Conservation (phyloP, 176 grass and related monocot species). For the Miscanthus lutarioriparius region DNA sequence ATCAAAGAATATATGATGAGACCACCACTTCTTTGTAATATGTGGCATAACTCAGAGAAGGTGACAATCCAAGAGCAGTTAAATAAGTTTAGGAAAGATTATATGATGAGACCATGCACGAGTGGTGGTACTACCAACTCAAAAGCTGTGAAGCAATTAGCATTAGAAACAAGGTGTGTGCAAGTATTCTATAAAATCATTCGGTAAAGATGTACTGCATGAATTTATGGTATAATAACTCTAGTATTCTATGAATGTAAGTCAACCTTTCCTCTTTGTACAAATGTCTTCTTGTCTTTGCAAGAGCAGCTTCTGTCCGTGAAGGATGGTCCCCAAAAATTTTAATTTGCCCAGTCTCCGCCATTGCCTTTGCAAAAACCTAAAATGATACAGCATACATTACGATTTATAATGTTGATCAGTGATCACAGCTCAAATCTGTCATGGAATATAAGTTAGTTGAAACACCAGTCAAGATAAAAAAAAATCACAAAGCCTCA, state of each 20-base stretch:
- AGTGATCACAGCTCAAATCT: background rate
- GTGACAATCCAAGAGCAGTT: background rate
- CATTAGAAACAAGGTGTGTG: background rate
- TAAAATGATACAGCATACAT: constrained; percentile 35
- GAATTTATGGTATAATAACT: background rate
- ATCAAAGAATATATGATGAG: background rate
- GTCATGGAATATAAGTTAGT: constrained; percentile 2
- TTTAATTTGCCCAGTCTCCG: constrained; percentile 90
- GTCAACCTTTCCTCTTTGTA: constrained; percentile 92
- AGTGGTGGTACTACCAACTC: background rate
- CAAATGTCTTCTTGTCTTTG: constrained; percentile 87
- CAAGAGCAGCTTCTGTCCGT: constrained; percentile 81
- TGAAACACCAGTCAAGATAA: constrained; percentile 10
- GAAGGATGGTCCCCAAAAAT: constrained; percentile 89
- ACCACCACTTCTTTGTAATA: background rate
- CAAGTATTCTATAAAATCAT: background rate
- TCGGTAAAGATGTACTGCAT: background rate
- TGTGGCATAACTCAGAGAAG: background rate
- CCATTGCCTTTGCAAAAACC: constrained; percentile 99
- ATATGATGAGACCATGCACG: background rate
- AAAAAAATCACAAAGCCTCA: background rate
- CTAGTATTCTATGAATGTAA: background rate
- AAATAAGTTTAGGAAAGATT: constrained; percentile 19
- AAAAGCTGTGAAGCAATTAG: background rate
- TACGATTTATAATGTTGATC: constrained; percentile 12